These are phyloP conservation scores for Claviceps capensis DNA, from an alignment of 2,329 filamentous ascomycete genomes.

Conservation along the genomic window DNA sequence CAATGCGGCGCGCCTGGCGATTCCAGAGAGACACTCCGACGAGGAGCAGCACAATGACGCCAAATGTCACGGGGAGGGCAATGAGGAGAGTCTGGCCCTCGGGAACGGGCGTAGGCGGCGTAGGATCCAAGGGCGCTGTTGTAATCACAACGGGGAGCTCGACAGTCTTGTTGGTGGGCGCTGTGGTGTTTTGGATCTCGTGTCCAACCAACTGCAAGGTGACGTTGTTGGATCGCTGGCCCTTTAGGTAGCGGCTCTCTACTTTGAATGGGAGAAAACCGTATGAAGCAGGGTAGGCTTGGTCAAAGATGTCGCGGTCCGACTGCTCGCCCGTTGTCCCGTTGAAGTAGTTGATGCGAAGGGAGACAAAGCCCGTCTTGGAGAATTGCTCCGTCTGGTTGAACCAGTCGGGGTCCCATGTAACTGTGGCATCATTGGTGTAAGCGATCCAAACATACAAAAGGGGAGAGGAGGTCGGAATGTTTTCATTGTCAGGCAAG, in stretches of 20 bases:
- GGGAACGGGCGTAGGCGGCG: constrained; percentile 18
- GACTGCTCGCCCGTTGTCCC: constrained; percentile 21
- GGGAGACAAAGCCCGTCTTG: constrained; percentile 18
- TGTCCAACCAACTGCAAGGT: constrained; percentile 29
- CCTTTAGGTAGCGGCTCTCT: constrained; percentile 16
- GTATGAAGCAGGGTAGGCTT: constrained; percentile 23
- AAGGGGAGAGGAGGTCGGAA: too few relatives aligned
- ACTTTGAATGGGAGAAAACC: constrained; percentile 36
- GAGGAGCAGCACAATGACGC: constrained; percentile 31
- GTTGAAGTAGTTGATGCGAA: constrained; percentile 29
- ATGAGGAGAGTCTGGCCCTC: constrained; percentile 33
- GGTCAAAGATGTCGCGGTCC: constrained; percentile 21
- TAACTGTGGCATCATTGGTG: constrained; percentile 25
- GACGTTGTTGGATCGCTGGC: constrained; percentile 26
- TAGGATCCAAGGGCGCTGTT: constrained; percentile 22
- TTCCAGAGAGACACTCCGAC: constrained; percentile 45
- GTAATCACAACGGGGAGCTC: constrained; percentile 25
- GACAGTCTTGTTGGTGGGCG: constrained; percentile 25
- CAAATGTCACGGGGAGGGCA: constrained; percentile 37
- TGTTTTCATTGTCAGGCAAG: neutral
- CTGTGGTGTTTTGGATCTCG: constrained; percentile 19
- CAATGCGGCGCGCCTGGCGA: constrained; percentile 33
- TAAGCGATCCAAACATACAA: neutral
- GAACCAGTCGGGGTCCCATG: constrained; percentile 42
- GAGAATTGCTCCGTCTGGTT: constrained; percentile 24